Base-by-base conservation (phyloP, 352 stramenopile species). In the Globisporangium spiculum region DNA sequence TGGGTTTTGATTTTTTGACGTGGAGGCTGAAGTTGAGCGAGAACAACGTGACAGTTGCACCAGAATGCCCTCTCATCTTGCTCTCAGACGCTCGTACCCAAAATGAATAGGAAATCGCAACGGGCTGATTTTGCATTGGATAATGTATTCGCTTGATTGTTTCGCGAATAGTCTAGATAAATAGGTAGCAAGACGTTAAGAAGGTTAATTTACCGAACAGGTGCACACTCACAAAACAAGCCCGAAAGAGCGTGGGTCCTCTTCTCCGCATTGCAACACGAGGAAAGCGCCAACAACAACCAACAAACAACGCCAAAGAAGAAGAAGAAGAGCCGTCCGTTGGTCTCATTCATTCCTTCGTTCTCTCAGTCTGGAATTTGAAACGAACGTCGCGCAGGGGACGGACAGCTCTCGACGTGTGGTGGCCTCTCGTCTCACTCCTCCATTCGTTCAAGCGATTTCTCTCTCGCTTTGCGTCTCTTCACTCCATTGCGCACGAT, bases 281-380 rank as follows among this genome's bases (percentile, higher is more conserved):
- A 59, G 53, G 18, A 41, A 38, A 18, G 7, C 16, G 18, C 27
- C 20, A 18, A 18, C 18, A 38, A 26, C 26, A 18, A n/a, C 27
- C 16, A 38, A 55, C 62, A 53, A 50, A 32, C 63, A 32, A 9
- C 32, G 24, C 27, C 63, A 24, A 27, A 4, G 3, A 52, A 30
- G 8, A 55, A 55, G 8, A 55, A 24, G 22, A 55, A 12, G 48
- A 41, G 41, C 60, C 27, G 61, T 22, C 41, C 12, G 16, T 8
- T 12, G 14, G 9, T 10, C 14, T 32, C 50, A 4, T 24, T 32
- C 32, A 27, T 24, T 20, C 50, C 9, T 36, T 44, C 50, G 36
- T 34, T 34, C 32, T 50, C 48, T 61, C 64, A 69, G 64, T 69
- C 64, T 50, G 20, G 36, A 71, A 71, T 71, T 61, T 48, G 66